Evolutionary conservation across 75 land plant species (phyloP), one percentile per base, ranked within the genome.

Genomic region (Picea sitchensis): DNA sequence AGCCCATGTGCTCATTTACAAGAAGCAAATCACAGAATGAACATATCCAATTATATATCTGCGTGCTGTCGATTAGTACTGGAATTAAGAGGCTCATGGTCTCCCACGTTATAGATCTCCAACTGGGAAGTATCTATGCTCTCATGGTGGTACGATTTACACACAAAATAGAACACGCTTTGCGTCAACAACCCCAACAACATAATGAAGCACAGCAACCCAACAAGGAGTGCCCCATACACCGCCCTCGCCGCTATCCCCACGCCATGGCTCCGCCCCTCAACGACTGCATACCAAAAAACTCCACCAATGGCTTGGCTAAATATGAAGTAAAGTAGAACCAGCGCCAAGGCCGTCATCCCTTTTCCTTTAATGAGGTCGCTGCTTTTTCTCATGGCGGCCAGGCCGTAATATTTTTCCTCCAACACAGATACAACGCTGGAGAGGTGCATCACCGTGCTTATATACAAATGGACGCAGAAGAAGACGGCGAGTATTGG

Each of bases 111-210:
- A 77, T 92, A 82, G 57, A 90, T 92, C 81, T 91, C 89, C 3
- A 95, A 84, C 38, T 91, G 80, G n/a, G 77, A 74, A 11, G 89
- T 83, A 79, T 95, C 93, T 32, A 95, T 86, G 82, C 83, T 88
- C 86, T 95, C 92, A 34, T 87, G 90, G 82, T 91, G 95, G 58
- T 85, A 81, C 6, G 93, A 88, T 67, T 95, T 95, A 83, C 95
- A 92, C 4, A 86, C 87, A 59, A 95, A 95, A 76, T 95, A 95
- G 65, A 95, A 61, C 12, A 95, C 87, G 3, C 91, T 91, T 67
- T 95, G 91, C 36, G 87, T 68, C 58, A 92, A 82, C 32, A 91
- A 83, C 2, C 81, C 88, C 12, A 88, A 63, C 59, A 95, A 36
- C 14, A 81, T 81, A 73, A 88, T 23, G 77, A 76, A 57, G 15